Evolutionary conservation across 176 grass and related monocot species (phyloP).

Genomic region (Carex parvula): DNA sequence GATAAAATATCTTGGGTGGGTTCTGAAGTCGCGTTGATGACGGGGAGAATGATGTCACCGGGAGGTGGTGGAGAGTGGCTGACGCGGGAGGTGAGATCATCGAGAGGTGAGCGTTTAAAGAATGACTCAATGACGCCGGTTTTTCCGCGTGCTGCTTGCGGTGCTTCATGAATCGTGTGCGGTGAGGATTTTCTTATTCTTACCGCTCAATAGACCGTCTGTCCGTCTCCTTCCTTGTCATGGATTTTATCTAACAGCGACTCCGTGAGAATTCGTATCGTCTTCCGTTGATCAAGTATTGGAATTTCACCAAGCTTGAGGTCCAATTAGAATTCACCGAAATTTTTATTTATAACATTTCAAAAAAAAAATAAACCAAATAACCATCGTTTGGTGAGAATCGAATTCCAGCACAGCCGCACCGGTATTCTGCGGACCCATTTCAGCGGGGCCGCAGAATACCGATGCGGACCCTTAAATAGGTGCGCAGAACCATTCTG

Average conservation of each 20-base stretch:
- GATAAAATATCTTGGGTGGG: background rate
- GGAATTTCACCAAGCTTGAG: background rate
- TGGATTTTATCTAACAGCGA: background rate
- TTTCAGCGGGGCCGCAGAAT: no score
- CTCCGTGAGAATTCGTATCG: background rate
- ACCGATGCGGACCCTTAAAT: no score
- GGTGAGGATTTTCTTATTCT: constrained; percentile 5
- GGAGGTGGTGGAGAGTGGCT: constrained; percentile 31
- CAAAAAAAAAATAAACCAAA: no score
- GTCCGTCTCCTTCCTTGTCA: background rate
- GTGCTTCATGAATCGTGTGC: background rate
- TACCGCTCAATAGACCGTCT: background rate
- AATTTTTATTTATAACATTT: no score
- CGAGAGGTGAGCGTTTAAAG: background rate
- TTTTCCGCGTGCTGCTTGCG: background rate
- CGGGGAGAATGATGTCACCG: constrained; percentile 40
- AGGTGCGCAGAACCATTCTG: no score
- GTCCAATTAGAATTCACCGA: no score
- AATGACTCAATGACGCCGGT: background rate
- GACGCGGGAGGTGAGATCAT: constrained; percentile 41
- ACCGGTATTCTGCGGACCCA: no score
- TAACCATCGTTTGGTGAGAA: no score
- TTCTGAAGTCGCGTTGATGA: constrained; percentile 61
- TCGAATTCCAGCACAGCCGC: no score
- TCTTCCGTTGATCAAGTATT: background rate